Base-by-base conservation (phyloP, 2,329 filamentous ascomycete species). In the Neoscytalidium dimidiatum region DNA sequence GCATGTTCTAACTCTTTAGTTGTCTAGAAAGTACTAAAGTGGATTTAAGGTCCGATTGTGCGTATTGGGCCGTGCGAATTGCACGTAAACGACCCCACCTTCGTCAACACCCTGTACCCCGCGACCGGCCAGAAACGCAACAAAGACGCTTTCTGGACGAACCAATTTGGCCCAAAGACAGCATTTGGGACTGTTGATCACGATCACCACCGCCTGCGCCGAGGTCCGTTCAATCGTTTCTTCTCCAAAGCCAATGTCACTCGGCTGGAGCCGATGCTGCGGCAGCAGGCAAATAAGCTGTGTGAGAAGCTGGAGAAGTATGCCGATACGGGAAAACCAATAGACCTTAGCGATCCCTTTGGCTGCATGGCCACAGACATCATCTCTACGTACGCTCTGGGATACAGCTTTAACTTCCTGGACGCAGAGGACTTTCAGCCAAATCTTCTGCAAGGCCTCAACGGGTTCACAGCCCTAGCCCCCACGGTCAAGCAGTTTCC, bases 351-450 rank as follows among this genome's bases (percentile, higher is more conserved):
- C 17, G 23, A 29, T 14, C 52, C 53, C 14, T 64, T 49, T 14
- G 29, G 46, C 46, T 49, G 46, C 46, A 49, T 49, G 46, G 29
- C 46, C 3, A 49, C 80, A 35, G 78, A 81, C 64, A 73, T 79
- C 17, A 77, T 78, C 58, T 75, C 73, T 0, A 69, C 77, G 19
- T 80, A 80, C 61, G 73, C 71, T 19, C 80, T 78, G 43, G 79
- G 73, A 13, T 71, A 71, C 66, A 73, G 68, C 56, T 71, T 71
- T 31, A 68, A 73, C 19, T 75, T 73, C 6, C 70, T 80, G 1
- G 71, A 75, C 1, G 61, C 71, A 9, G 70, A 71, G 4, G 67
- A 71, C 21, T 75, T 74, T 46, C 68, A 71, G 61, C 35, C 68
- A 53, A 56, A 69, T n/a, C 60, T 53, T 71, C 69, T 62, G 73